A percentile compares a stretch with the other conserved stretches of the same genome.
Conservation (phyloP, 371 early-diverging fungal genomes). For the Actinomortierella ambigua region DNA sequence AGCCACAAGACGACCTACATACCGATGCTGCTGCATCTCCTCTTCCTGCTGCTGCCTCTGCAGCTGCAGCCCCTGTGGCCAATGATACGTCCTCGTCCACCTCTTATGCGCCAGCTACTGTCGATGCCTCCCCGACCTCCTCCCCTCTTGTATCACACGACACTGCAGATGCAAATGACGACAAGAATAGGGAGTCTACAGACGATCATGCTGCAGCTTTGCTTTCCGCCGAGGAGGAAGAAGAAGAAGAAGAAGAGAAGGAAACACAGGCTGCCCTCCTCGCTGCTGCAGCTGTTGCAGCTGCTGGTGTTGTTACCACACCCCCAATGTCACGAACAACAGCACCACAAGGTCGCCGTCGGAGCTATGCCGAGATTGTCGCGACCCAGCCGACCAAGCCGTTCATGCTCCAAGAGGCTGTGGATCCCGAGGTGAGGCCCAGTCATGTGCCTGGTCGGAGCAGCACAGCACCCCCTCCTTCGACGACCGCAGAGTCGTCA, state of each 20-base stretch:
- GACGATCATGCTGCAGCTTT: background rate
- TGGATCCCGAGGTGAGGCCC: background rate
- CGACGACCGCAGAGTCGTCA: too few species aligned
- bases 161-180: background rate
- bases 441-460: too few species aligned
- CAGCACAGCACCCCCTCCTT: too few species aligned
- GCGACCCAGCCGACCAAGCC: background rate
- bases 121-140: too few species aligned
- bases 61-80: background rate
- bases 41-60: background rate
- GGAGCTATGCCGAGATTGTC: too few species aligned
- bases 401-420: slow-evolving; percentile 1
- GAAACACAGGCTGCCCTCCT: background rate
- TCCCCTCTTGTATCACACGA: background rate
- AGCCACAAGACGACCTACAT: slow-evolving; percentile 11
- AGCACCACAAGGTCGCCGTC: too few species aligned
- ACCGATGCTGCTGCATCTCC: background rate
- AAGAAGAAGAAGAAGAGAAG: background rate
- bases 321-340: too few species aligned
- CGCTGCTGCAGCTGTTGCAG: background rate
- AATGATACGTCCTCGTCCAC: background rate
- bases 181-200: background rate
- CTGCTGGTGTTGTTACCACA: background rate
- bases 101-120: too few species aligned
- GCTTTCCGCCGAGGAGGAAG: background rate